Evolutionary conservation across 495 filamentous ascomycete genomes (phyloP).

Genomic region (Aspergillus haitiensis): DNA sequence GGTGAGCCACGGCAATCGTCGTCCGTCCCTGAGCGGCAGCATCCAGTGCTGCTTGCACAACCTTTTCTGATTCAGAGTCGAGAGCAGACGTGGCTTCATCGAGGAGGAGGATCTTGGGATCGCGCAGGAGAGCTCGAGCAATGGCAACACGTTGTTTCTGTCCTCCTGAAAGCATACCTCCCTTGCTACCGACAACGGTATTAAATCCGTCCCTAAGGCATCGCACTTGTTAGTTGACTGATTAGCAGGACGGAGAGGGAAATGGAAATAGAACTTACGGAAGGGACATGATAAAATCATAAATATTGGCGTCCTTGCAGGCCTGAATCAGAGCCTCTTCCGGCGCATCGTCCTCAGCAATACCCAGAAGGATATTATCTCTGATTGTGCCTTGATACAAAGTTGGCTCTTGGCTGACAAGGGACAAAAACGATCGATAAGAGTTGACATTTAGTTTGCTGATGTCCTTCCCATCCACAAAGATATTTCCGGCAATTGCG

Average conservation of each 20-base stretch:
- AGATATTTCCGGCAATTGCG: slow-evolving; percentile 68
- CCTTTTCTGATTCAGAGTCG: slow-evolving; percentile 78
- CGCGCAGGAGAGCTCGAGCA: slow-evolving; percentile 69
- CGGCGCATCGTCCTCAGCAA: slow-evolving; percentile 58
- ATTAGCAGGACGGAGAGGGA: background rate
- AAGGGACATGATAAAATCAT: slow-evolving; percentile 80
- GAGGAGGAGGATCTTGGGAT: slow-evolving; percentile 69
- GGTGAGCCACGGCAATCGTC: slow-evolving; percentile 77
- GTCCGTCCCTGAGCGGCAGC: slow-evolving; percentile 71
- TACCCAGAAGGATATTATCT: slow-evolving; percentile 78
- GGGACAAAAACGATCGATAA: slow-evolving; percentile 72
- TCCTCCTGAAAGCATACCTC: slow-evolving; percentile 75
- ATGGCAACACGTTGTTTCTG: slow-evolving; percentile 84
- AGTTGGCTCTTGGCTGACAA: slow-evolving; percentile 86
- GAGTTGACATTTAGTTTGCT: slow-evolving; percentile 71
- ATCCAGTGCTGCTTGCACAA: slow-evolving; percentile 79
- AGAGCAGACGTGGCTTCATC: slow-evolving; percentile 83
- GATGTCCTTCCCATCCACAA: slow-evolving; percentile 74
- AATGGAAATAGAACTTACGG: slow-evolving; percentile 39
- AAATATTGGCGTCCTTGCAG: slow-evolving; percentile 87
- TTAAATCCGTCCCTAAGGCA: slow-evolving; percentile 65
- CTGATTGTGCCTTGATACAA: slow-evolving; percentile 82
- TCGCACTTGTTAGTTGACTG: slow-evolving; percentile 27
- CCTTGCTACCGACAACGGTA: slow-evolving; percentile 75
- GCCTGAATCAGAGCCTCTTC: slow-evolving; percentile 72